Percentiles rank a stretch among this genome's conserved stretches.
Evolutionary conservation across 805 yeast genomes (phyloP).

Genomic region (Diddensiella santjacobensis): DNA sequence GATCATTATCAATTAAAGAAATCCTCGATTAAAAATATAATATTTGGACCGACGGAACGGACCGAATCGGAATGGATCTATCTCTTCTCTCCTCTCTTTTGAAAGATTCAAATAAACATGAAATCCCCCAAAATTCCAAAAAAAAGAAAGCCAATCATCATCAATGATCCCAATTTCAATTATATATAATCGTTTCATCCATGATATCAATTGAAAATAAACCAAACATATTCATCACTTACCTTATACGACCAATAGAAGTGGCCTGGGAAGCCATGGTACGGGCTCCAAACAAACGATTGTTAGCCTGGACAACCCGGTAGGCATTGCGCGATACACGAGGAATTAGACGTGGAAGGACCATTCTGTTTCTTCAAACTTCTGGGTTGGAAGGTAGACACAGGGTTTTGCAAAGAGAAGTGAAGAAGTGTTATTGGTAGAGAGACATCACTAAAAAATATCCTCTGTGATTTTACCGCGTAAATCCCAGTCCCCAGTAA

Average conservation of each 20-base stretch:
- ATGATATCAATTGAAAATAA: no score
- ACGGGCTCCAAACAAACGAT: slow-evolving; percentile 57
- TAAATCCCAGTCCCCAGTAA: slow-evolving; percentile 1
- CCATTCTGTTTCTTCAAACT: slow-evolving; percentile 50
- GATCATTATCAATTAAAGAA: no score
- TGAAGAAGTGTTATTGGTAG: slow-evolving; percentile 5
- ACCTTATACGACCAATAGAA: slow-evolving; percentile 77
- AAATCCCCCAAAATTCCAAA: no score
- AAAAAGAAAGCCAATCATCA: no score
- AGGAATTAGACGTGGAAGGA: slow-evolving; percentile 45
- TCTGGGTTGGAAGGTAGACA: slow-evolving; percentile 4
- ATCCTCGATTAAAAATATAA: no score
- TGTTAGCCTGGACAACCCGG: slow-evolving; percentile 82
- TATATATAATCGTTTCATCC: no score
- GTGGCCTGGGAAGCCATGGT: slow-evolving; percentile 77
- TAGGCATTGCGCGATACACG: slow-evolving; percentile 73
- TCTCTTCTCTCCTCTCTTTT: no score
- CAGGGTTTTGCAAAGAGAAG: slow-evolving; percentile 1
- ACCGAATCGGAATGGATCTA: no score
- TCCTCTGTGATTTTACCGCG: neutral
- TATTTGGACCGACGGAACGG: no score
- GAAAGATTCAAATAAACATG: no score
- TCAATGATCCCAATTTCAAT: no score
- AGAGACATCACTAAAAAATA: neutral
- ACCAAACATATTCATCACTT: no score